These are phyloP conservation scores for Vanderwaltozyma yarrowii DNA, from an alignment of 805 yeast genomes.

Conservation along the genomic window DNA sequence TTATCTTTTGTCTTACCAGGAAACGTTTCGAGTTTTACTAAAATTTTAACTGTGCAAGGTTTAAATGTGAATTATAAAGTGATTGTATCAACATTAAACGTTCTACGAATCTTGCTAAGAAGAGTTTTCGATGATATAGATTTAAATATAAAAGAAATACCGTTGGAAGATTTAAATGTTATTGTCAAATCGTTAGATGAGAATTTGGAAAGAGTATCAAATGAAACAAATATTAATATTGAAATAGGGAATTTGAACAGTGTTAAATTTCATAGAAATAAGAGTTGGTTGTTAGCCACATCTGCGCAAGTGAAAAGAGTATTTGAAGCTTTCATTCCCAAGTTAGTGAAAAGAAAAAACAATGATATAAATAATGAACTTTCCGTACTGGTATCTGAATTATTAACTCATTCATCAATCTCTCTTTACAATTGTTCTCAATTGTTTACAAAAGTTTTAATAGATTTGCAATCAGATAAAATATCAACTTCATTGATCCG, in stretches of 20 bases:
- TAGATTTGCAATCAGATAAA: conserved; percentile 8
- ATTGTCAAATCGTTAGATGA: conserved; percentile 4
- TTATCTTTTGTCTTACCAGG: conserved; percentile 44
- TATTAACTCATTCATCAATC: conserved; percentile 8
- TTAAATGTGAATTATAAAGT: conserved; percentile 32
- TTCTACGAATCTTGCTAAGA: conserved; percentile 25
- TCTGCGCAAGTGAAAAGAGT: conserved; percentile 40
- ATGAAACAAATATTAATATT: not conserved
- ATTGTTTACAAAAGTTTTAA: conserved; percentile 9
- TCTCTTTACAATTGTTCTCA: conserved; percentile 15
- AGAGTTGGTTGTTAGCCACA: conserved; percentile 47
- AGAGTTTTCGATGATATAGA: conserved; percentile 36
- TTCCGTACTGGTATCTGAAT: conserved; percentile 6
- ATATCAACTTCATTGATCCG: conserved; percentile 4
- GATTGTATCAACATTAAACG: conserved; percentile 21
- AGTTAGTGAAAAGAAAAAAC: conserved; percentile 18
- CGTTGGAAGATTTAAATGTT: conserved; percentile 12
- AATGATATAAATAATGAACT: conserved; percentile 10
- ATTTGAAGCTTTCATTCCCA: conserved; percentile 28
- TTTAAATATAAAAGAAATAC: conserved; percentile 15
- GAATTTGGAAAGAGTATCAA: not conserved
- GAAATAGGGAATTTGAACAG: conserved; percentile 4
- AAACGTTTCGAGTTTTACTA: conserved; percentile 36
- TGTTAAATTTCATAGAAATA: conserved; percentile 32
- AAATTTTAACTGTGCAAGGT: conserved; percentile 27